Evolutionary conservation across 352 stramenopile genomes (phyloP).

Genomic region (Phytophthora vignae): DNA sequence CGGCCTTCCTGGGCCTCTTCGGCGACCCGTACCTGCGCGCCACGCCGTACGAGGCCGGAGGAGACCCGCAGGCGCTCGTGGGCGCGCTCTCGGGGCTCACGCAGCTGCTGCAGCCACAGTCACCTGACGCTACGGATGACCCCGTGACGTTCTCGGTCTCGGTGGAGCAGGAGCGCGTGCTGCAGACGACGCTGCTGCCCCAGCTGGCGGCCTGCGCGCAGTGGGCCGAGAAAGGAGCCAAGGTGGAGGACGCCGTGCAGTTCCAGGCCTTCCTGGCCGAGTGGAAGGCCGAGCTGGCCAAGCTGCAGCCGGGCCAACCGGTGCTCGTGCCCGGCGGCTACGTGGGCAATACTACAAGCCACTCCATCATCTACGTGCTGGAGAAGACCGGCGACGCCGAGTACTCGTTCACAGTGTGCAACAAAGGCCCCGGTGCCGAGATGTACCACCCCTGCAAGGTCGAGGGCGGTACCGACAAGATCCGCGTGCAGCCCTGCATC

Average conservation of each 20-base stretch:
- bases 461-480: conserved; percentile 48
- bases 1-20: conserved; percentile 78
- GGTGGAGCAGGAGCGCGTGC: conserved; percentile 55
- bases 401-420: conserved; percentile 90
- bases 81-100: conserved; percentile 50
- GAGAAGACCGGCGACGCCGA: conserved; percentile 67
- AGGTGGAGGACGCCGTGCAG: conserved; percentile 70
- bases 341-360: conserved; percentile 71
- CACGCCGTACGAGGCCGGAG: conserved; percentile 81
- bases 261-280: conserved; percentile 73
- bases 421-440: conserved; percentile 86
- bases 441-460: conserved; percentile 77
- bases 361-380: conserved; percentile 86
- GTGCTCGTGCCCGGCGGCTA: conserved; percentile 83
- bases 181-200: conserved; percentile 56
- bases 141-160: conserved; percentile 61
- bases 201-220: conserved; percentile 61
- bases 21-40: conserved; percentile 82
- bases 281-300: conserved; percentile 68
- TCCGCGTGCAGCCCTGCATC: conserved; percentile 82
- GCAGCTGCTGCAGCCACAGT: conserved; percentile 44
- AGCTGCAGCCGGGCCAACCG: conserved; percentile 51
- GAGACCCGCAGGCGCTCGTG: conserved; percentile 72
- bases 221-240: conserved; percentile 63
- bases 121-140: conserved; percentile 23